Conservation (phyloP, 176 grass and related monocot genomes). For the Echinochloa phyllopogon region DNA sequence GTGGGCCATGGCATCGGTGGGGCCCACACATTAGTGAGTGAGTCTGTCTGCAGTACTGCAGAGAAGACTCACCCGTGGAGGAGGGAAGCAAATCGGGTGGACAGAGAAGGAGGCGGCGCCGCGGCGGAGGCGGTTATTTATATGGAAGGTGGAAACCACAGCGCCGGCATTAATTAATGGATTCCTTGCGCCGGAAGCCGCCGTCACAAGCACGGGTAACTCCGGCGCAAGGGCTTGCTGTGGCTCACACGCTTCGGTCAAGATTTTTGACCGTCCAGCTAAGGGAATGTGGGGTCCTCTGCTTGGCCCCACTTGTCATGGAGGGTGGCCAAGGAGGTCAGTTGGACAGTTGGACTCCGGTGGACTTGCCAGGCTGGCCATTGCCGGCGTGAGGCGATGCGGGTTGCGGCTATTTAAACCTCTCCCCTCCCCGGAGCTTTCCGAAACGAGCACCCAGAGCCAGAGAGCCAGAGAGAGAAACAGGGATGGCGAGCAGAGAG, state of each 20-base stretch:
- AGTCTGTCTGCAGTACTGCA: too few relatives aligned
- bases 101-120: neutral
- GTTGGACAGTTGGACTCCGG: neutral
- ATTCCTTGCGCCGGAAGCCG: too few relatives aligned
- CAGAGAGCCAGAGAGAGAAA: too few relatives aligned
- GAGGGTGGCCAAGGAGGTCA: too few relatives aligned
- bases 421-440: neutral
- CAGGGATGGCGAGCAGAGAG: neutral
- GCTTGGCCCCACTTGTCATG: neutral
- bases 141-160: neutral
- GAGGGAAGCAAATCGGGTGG: too few relatives aligned
- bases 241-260: neutral
- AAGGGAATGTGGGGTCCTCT: neutral
- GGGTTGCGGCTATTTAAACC: neutral
- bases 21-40: too few relatives aligned
- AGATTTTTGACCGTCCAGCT: neutral
- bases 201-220: too few relatives aligned
- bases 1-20: too few relatives aligned
- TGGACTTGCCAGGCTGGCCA: neutral
- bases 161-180: too few relatives aligned
- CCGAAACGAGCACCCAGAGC: slow-evolving; percentile 11
- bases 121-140: neutral
- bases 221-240: too few relatives aligned
- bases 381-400: neutral
- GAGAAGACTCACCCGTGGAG: too few relatives aligned